Conservation (phyloP, 345 rosid genomes). For the Cochlearia excelsa region DNA sequence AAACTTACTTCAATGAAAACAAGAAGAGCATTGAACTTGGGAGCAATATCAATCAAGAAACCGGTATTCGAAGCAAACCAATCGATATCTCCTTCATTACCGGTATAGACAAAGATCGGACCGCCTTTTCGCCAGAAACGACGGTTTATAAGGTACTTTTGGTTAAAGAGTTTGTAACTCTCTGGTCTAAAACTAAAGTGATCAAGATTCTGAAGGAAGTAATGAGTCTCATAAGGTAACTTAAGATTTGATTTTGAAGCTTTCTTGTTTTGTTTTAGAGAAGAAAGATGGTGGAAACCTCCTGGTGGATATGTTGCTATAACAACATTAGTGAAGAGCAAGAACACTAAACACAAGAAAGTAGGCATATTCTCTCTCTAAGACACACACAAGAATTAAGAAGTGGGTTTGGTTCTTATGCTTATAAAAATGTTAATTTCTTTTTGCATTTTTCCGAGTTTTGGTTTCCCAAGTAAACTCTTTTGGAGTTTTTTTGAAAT, state of each 20-base stretch:
- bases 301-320: slow-evolving; percentile 26
- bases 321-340: slow-evolving; percentile 26
- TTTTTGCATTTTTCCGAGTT: slow-evolving; percentile 21
- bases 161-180: slow-evolving; percentile 56
- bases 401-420: slow-evolving; percentile 21
- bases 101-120: slow-evolving; percentile 73
- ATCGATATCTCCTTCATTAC: slow-evolving; percentile 80
- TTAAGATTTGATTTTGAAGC: slow-evolving; percentile 32
- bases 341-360: slow-evolving; percentile 19
- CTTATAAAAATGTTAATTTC: slow-evolving; percentile 13
- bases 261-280: slow-evolving; percentile 34
- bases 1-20: slow-evolving; percentile 68
- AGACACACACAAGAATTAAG: slow-evolving; percentile 5
- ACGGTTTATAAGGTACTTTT: slow-evolving; percentile 64
- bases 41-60: slow-evolving; percentile 75
- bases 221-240: slow-evolving; percentile 43
- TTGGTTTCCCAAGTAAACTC: slow-evolving; percentile 33
- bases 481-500: slow-evolving; percentile 24
- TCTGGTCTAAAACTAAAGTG: slow-evolving; percentile 62
- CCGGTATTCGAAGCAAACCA: slow-evolving; percentile 87
- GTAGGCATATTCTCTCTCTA: slow-evolving; percentile 27
- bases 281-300: slow-evolving; percentile 34
- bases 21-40: slow-evolving; percentile 69
- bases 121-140: slow-evolving; percentile 53
- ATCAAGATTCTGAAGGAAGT: slow-evolving; percentile 71